phyloP scores from a whole-genome alignment of 192 early-diverging fungal species.

The Podila clonocystis region DNA sequence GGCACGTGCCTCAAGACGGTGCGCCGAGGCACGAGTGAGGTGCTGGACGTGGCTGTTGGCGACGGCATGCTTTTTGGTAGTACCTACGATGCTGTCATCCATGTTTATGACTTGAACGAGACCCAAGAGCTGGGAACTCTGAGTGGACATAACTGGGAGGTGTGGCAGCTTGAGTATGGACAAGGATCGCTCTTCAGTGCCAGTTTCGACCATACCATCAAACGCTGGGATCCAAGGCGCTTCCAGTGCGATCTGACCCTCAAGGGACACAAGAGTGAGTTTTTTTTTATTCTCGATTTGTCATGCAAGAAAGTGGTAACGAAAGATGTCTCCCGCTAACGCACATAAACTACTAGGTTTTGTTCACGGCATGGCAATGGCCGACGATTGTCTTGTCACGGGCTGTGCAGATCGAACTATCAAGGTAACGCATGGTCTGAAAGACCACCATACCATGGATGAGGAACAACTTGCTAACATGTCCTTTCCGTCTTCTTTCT shows the following conservation, averaged over 20 bases:
- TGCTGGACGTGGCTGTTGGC: slow-evolving; percentile 60
- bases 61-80: slow-evolving; percentile 65
- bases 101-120: slow-evolving; percentile 55
- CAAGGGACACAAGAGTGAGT: slow-evolving; percentile 58
- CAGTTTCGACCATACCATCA: slow-evolving; percentile 62
- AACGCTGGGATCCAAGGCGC: slow-evolving; percentile 57
- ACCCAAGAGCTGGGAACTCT: slow-evolving; percentile 51
- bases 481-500: background rate
- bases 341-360: slow-evolving; percentile 33
- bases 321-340: too few relatives aligned
- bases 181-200: slow-evolving; percentile 58
- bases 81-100: slow-evolving; percentile 66
- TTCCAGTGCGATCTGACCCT: slow-evolving; percentile 55
- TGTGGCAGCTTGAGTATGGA: slow-evolving; percentile 65
- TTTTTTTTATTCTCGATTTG: background rate
- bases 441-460: background rate
- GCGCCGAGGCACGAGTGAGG: slow-evolving; percentile 55
- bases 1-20: slow-evolving; percentile 57
- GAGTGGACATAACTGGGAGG: slow-evolving; percentile 71
- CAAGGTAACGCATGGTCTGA: slow-evolving; percentile 36
- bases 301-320: too few relatives aligned
- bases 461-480: background rate
- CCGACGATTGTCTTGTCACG: slow-evolving; percentile 53
- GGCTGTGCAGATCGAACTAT: slow-evolving; percentile 63
- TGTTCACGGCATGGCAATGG: slow-evolving; percentile 61